Percentiles rank a stretch among this genome's conserved stretches.
These are phyloP conservation scores for Posidonia oceanica DNA, from an alignment of 116 monocot species.

Conservation along the genomic window DNA sequence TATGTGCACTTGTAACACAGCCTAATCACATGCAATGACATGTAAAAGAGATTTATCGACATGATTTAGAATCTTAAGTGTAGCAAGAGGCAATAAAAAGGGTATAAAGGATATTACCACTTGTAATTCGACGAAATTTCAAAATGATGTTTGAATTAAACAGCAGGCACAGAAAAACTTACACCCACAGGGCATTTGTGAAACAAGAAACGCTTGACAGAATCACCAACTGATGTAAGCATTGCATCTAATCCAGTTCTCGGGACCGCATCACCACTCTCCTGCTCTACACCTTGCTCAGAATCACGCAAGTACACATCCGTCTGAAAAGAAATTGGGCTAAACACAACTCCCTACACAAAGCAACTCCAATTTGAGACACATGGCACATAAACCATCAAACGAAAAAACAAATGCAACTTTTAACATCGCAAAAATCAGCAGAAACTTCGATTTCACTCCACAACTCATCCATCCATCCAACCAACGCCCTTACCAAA, in stretches of 20 bases:
- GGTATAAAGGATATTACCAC: neutral
- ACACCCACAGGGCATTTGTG: slow-evolving; percentile 22
- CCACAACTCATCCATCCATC: no score
- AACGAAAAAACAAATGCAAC: neutral
- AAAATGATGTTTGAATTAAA: neutral
- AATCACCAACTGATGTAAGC: slow-evolving; percentile 21
- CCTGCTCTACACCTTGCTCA: slow-evolving; percentile 21
- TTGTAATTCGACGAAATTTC: neutral
- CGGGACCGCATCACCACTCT: slow-evolving; percentile 6
- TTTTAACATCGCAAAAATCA: neutral
- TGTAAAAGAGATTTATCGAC: no score
- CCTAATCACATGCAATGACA: no score
- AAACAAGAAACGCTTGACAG: slow-evolving; percentile 31
- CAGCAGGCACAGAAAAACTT: neutral
- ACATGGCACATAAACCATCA: neutral
- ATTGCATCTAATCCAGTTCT: slow-evolving; percentile 24
- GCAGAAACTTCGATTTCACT: neutral
- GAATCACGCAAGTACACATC: slow-evolving; percentile 21
- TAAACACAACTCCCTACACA: slow-evolving; percentile 72
- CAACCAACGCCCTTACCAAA: slow-evolving; percentile 32
- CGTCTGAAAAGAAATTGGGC: slow-evolving; percentile 51
- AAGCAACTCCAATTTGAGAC: neutral
- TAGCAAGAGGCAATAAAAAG: neutral
- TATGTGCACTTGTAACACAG: no score
- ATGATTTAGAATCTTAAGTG: no score